Base-by-base conservation (phyloP, 441 rosid species). In the Flueggea neowawraea region DNA sequence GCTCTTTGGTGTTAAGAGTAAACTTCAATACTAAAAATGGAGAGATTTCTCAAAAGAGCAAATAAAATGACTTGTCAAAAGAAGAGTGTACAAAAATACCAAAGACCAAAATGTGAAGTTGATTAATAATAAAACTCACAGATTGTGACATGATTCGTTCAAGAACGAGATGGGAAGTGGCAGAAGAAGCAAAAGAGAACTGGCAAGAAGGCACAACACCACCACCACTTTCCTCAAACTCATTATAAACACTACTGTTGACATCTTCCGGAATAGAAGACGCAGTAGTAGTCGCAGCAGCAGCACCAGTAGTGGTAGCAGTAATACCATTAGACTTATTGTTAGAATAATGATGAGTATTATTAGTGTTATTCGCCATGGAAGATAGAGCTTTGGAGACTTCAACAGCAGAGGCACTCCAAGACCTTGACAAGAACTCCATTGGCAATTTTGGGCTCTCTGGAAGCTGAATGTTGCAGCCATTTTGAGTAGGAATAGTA, bases 131-230 rank as follows among this genome's bases (percentile, higher is more conserved):
- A 73, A 57, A 58, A 87, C 98, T 60, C 9, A 36, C 41, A 36
- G 97, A 85, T 55, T 88, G 97, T 12, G 95, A 86, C 97, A 91
- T 87, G 44, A 94, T 91, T 58, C 96, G 97, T 47, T 94, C 99
- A 15, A 94, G 97, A 58, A 94, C 87, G 60, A 91, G 90, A 77
- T 89, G 99, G 43, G 97, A 87, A 62, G 95, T 85, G 33, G 93
- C 86, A 9, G 91, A 81, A 22, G 92, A 80, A 61, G 84, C 75
- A 55, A 88, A 90, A 31, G 97, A 80, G 75, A 85, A 85, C 79
- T 78, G 98, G 58, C 72, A 64, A 3, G 67, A 31, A 15, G 78
- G 31, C 16, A 55, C 33, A 11, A 62, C 58, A 32, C 41, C 55
- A 5, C 47, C 49, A 22, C 6, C 16, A 36, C 41, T 36, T 4